Evolutionary conservation across 148 eudicot species (phyloP), one percentile per base, ranked within the genome.

Genomic region (Persicaria maculosa): DNA sequence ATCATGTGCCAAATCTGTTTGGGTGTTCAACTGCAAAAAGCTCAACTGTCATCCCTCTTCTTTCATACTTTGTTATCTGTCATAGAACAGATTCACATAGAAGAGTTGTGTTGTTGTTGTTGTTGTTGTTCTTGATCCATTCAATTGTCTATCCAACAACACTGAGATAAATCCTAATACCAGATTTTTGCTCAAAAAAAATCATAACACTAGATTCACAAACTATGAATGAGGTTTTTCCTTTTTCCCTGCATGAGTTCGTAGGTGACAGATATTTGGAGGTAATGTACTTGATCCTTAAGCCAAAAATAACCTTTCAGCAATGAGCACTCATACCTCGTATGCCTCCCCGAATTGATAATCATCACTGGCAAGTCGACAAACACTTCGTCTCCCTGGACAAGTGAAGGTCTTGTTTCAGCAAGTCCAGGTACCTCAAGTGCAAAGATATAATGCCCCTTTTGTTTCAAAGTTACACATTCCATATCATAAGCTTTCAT

Each of bases 341-440:
- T 83, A 93, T 43, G 82, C 75, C 22, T 25, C 44, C 47, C 59
- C 59, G 46, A 74, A 74, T 75, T 79, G 73, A 19, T 64, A 75
- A 80, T 74, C 70, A 72, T 69, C 86, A 46, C 80, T 40, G 40
- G 81, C 77, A 79, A 87, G 85, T 78, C 79, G 83, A 81, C 95
- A 82, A 65, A 89, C 45, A 88, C 79, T 61, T 53, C 72, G 81
- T 93, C 98, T 48, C 95, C 90, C 76, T 74, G 78, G 71, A 91
- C 97, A 81, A 93, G 91, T 46, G 98, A 93, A 72, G 98, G 98
- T 71, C 98, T 81, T 82, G 79, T 86, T 83, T 93, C 98, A 53
- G 98, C 98, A 73, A 93, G 79, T 69, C 98, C 98, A 25, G 91
- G 94, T 50, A 95, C 97, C 85, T 92, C 93, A 45, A 95, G 87